Percentiles rank a stretch among this genome's conserved stretches.
Conservation (phyloP, 2,329 filamentous ascomycete genomes). For the Aspergillus tanneri region DNA sequence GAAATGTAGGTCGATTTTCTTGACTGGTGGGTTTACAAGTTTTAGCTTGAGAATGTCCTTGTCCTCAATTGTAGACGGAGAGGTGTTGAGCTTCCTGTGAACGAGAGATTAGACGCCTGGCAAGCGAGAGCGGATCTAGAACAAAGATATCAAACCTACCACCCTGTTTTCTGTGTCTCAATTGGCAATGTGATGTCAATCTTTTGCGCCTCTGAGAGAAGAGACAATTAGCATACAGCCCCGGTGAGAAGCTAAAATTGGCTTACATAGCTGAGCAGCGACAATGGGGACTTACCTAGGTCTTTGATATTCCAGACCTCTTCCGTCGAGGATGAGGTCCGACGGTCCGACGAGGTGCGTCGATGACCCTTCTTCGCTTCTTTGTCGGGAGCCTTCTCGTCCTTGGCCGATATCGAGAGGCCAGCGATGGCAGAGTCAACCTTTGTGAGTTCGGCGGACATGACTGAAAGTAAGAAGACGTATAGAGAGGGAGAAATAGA, state of each 20-base stretch:
- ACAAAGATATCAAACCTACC: constrained; percentile 22
- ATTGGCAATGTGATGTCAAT: constrained; percentile 36
- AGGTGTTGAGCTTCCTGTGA: constrained; percentile 88
- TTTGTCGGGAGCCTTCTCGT: constrained; percentile 53
- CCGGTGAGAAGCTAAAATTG: neutral
- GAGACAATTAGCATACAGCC: neutral
- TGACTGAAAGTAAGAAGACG: constrained; percentile 32
- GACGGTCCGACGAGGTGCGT: constrained; percentile 71
- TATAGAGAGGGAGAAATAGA: constrained; percentile 11
- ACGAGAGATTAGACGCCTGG: too few species aligned
- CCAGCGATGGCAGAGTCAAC: constrained; percentile 90
- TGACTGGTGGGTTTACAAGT: constrained; percentile 78
- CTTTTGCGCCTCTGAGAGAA: constrained; percentile 28
- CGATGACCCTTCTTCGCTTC: constrained; percentile 59
- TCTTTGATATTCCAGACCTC: constrained; percentile 82
- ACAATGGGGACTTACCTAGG: constrained; percentile 68
- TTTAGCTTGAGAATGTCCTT: constrained; percentile 77
- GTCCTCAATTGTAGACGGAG: constrained; percentile 74
- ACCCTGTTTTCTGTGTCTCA: constrained; percentile 38
- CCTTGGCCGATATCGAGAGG: constrained; percentile 65
- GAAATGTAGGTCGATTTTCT: constrained; percentile 93
- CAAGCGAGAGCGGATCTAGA: neutral
- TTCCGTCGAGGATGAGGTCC: constrained; percentile 69
- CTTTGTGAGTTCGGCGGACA: constrained; percentile 72
- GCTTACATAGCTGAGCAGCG: neutral